Percentiles rank a stretch among this genome's conserved stretches.
phyloP scores from a whole-genome alignment of 805 yeast species.

The Brettanomyces sp. region DNA sequence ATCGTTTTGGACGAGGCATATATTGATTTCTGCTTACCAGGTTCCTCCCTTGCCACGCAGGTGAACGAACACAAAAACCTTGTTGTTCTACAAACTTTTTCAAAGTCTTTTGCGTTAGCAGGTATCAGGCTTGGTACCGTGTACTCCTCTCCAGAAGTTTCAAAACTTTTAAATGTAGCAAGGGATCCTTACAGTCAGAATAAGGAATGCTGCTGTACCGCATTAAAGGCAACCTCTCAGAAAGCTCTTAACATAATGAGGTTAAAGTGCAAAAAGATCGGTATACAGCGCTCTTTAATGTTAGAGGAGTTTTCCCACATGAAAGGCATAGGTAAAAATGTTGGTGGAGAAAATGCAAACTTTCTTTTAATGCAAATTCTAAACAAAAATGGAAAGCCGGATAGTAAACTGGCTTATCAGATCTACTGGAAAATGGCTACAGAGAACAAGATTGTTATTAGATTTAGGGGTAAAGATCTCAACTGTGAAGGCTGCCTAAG shows the following conservation, averaged over 20 bases:
- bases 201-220: slow-evolving; percentile 65
- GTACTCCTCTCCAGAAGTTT: slow-evolving; percentile 49
- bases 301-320: slow-evolving; percentile 44
- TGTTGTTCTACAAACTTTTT: slow-evolving; percentile 86
- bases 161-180: slow-evolving; percentile 71
- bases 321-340: slow-evolving; percentile 57
- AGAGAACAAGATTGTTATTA: slow-evolving; percentile 70
- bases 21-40: slow-evolving; percentile 70
- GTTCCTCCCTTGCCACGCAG: slow-evolving; percentile 64
- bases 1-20: slow-evolving; percentile 93
- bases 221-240: slow-evolving; percentile 57
- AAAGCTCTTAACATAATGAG: slow-evolving; percentile 55
- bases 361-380: slow-evolving; percentile 70
- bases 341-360: slow-evolving; percentile 84
- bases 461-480: slow-evolving; percentile 84
- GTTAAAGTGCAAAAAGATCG: slow-evolving; percentile 39
- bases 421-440: slow-evolving; percentile 67
- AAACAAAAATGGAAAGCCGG: slow-evolving; percentile 53
- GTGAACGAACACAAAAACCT: slow-evolving; percentile 78
- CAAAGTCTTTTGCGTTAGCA: slow-evolving; percentile 93
- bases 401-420: slow-evolving; percentile 53
- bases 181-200: slow-evolving; percentile 96
- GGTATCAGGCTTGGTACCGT: slow-evolving; percentile 88
- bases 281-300: slow-evolving; percentile 45
- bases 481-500: slow-evolving; percentile 86